Conservation (phyloP, 768 basidiomycete genomes). For the Cystoderma amianthinum region DNA sequence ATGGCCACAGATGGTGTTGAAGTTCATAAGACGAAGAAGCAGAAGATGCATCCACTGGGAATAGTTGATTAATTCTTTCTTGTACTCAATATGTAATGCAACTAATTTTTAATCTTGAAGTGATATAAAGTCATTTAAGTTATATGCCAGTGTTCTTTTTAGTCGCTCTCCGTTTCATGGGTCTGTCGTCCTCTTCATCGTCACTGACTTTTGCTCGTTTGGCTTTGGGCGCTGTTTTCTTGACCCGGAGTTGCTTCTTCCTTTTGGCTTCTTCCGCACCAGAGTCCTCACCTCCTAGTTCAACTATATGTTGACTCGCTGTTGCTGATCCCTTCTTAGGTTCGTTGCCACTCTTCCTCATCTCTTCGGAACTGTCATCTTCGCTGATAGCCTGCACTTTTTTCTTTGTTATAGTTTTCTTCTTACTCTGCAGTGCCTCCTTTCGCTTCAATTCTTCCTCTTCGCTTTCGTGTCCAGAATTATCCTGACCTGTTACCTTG, state of each 20-base stretch:
- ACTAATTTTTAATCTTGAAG: too few species aligned
- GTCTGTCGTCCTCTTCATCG: too few species aligned
- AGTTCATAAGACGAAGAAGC: slow-evolving; percentile 25
- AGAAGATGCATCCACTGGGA: slow-evolving; percentile 15
- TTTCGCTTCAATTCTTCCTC: slow-evolving; percentile 13
- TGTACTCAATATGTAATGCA: background rate
- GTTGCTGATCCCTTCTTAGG: slow-evolving; percentile 13
- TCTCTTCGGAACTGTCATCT: slow-evolving; percentile 19
- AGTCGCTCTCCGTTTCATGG: slow-evolving; percentile 3
- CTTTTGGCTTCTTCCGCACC: slow-evolving; percentile 7
- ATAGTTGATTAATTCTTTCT: background rate
- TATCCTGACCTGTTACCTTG: too few species aligned
- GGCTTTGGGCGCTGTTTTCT: slow-evolving; percentile 1
- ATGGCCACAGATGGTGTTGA: slow-evolving; percentile 16
- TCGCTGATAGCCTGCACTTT: slow-evolving; percentile 6
- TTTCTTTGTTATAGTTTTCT: slow-evolving; percentile 8
- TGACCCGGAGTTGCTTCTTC: slow-evolving; percentile 5
- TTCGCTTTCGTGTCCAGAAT: too few species aligned
- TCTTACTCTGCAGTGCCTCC: slow-evolving; percentile 7
- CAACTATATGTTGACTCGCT: background rate
- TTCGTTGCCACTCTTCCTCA: slow-evolving; percentile 15
- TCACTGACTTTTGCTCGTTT: background rate
- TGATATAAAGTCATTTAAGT: too few species aligned
- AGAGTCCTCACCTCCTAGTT: slow-evolving; percentile 4
- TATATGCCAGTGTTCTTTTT: too few species aligned